Conservation (phyloP, 805 yeast genomes). For the Wickerhamiella cacticola region DNA sequence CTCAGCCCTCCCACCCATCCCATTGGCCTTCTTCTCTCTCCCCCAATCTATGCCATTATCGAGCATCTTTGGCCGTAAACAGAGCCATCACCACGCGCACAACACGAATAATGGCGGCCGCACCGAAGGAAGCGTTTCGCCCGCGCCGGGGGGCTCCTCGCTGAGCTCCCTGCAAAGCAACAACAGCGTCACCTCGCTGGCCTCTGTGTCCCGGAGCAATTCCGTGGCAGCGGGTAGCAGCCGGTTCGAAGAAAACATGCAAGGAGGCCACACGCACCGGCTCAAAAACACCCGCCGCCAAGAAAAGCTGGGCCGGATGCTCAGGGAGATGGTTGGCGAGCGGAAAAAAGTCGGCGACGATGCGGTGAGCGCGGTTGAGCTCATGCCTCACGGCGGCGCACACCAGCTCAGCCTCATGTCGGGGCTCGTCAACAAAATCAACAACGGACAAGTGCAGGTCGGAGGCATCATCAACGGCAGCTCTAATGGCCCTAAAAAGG, state of each 20-base stretch:
- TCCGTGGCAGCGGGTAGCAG: not conserved
- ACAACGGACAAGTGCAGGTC: constrained; percentile 30
- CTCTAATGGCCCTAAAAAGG: constrained; percentile 14
- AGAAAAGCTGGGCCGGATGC: constrained; percentile 52
- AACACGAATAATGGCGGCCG: not conserved
- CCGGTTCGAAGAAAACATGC: constrained; percentile 27
- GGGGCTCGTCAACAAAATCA: constrained; percentile 27
- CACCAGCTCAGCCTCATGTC: constrained; percentile 25
- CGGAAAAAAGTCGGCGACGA: constrained; percentile 31
- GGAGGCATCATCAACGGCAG: constrained; percentile 25
- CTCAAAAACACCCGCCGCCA: constrained; percentile 48
- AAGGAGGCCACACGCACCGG: constrained; percentile 72
- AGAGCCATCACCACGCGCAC: constrained; percentile 2
- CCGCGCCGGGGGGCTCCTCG: not conserved
- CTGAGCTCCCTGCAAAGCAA: constrained; percentile 9
- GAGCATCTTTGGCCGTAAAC: constrained; percentile 14
- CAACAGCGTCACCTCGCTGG: constrained; percentile 9
- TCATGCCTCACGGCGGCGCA: constrained; percentile 17
- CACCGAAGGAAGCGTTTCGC: not conserved
- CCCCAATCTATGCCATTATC: constrained; percentile 10
- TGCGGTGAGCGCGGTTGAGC: constrained; percentile 24
- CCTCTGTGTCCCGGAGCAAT: constrained; percentile 5
- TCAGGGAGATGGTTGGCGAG: constrained; percentile 31
- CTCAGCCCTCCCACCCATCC: not conserved
- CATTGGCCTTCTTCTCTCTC: not conserved